These are phyloP conservation scores for Fraxinus americana DNA, from an alignment of 257 asterid species.

Conservation along the genomic window DNA sequence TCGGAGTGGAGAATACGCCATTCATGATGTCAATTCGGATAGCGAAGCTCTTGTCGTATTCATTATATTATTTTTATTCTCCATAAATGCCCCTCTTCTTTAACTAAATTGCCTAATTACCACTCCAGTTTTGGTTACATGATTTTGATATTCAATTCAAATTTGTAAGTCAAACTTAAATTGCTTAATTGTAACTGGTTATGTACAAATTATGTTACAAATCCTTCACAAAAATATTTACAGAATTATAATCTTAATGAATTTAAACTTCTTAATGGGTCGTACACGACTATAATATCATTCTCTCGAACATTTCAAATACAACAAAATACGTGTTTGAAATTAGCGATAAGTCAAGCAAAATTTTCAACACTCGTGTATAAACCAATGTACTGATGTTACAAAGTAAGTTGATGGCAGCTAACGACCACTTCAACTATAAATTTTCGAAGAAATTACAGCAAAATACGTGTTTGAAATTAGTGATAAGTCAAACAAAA, in stretches of 20 bases:
- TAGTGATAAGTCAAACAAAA: no score
- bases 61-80: not conserved
- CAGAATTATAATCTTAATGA: no score
- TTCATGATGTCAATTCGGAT: constrained; percentile 2
- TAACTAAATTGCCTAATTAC: not conserved
- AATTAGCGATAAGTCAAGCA: no score
- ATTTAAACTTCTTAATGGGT: no score
- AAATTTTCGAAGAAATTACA: no score
- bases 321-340: no score
- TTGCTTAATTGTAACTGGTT: not conserved
- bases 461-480: no score
- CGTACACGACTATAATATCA: no score
- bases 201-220: no score
- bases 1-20: not conserved
- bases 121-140: not conserved
- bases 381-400: not conserved
- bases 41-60: not conserved
- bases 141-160: not conserved
- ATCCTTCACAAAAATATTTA: no score
- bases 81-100: not conserved
- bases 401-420: not conserved
- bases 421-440: no score
- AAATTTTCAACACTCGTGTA: not conserved
- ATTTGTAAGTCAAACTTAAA: not conserved
- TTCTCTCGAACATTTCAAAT: not conserved